Conservation (phyloP, 2,329 filamentous ascomycete genomes). For the Calonectria hongkongensis region DNA sequence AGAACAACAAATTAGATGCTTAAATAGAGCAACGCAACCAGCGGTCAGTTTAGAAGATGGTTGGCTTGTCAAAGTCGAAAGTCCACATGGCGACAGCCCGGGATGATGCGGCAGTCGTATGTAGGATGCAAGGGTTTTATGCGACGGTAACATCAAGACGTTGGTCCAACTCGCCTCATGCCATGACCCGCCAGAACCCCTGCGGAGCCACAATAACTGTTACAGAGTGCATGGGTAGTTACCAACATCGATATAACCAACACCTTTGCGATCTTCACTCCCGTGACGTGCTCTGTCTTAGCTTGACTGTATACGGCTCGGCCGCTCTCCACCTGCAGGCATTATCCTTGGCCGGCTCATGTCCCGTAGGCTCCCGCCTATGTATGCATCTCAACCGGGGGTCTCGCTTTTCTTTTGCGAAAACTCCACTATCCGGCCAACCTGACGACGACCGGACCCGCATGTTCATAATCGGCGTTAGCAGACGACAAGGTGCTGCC, state of each 20-base stretch:
- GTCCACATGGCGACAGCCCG: background rate
- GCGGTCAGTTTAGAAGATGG: constrained; percentile 7
- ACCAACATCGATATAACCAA: constrained; percentile 20
- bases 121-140: constrained; percentile 4
- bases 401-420: background rate
- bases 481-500: background rate
- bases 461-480: background rate
- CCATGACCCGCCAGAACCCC: constrained; percentile 13
- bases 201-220: constrained; percentile 1
- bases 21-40: constrained; percentile 23
- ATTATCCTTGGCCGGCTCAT: constrained; percentile 6
- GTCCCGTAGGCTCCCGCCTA: background rate
- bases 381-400: background rate
- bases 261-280: constrained; percentile 1
- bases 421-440: constrained; percentile 9
- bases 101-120: constrained; percentile 18
- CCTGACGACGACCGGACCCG: background rate
- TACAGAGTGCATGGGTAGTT: constrained; percentile 1
- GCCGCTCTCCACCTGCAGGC: background rate
- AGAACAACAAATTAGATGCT: constrained; percentile 6
- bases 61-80: background rate
- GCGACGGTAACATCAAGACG: background rate
- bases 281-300: background rate
- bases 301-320: background rate
- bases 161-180: constrained; percentile 20